phyloP scores from a whole-genome alignment of 2,329 filamentous ascomycete species.

The Botrytis aclada region DNA sequence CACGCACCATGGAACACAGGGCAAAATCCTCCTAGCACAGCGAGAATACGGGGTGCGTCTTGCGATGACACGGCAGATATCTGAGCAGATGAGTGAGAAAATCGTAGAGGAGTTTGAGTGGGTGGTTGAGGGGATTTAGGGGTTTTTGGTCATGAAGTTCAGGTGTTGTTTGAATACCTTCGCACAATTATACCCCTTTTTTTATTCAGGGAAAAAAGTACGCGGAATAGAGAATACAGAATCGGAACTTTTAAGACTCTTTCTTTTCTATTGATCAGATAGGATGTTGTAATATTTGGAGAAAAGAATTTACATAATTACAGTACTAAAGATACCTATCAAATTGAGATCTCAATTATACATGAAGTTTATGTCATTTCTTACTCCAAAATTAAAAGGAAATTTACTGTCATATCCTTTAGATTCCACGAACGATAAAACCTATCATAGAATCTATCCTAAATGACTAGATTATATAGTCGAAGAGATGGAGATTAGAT shows the following conservation, averaged over 20 bases:
- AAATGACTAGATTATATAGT: too few species aligned
- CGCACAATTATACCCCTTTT: background rate
- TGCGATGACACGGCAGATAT: background rate
- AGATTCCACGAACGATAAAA: too few species aligned
- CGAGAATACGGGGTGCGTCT: background rate
- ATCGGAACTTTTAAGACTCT: fast-evolving
- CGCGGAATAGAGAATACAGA: too few species aligned
- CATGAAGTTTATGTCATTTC: too few species aligned
- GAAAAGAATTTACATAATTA: too few species aligned
- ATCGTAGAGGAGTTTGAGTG: background rate
- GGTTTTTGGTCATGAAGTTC: background rate
- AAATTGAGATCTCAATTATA: too few species aligned
- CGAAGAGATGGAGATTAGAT: too few species aligned
- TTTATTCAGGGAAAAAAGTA: background rate
- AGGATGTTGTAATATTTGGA: too few species aligned
- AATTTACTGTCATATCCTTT: too few species aligned
- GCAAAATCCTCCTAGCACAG: background rate
- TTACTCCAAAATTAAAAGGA: too few species aligned
- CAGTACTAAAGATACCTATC: too few species aligned
- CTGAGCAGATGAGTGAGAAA: background rate
- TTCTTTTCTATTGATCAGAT: fast-evolving
- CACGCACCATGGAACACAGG: constrained; percentile 4
- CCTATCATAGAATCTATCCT: too few species aligned
- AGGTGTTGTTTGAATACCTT: background rate
- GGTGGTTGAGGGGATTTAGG: background rate